Base-by-base conservation (phyloP, 2,329 filamentous ascomycete genomes). In the Aureobasidium sp. region DNA sequence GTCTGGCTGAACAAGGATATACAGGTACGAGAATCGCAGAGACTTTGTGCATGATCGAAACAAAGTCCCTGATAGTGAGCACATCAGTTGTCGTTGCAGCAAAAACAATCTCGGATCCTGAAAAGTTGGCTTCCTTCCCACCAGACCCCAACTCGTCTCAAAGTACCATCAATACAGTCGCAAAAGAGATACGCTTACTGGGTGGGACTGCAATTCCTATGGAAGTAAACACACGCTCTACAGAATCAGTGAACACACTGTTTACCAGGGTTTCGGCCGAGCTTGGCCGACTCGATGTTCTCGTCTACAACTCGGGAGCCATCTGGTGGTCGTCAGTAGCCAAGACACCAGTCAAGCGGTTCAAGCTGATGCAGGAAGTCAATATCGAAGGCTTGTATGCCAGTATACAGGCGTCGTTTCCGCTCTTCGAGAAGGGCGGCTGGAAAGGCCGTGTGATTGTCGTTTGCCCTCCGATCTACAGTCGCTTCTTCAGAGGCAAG, bases 391-490 rank as follows among this genome's bases (percentile, higher is more conserved):
- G 90, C 0, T 77, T 95, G 0, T 95, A 95, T 74, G 87, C 82
- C 20, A 81, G 82, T 3, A 71, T 94, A 6, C 87, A 91, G 68
- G 85, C 86, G 5, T 76, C 80, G 2, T 78, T 94, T 22, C 89
- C 90, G 2, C 79, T 87, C 64, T 86, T 93, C 64, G 79, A 78
- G 64, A 64, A 63, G 14, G 41, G 47, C 17, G 76, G 69, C 0
- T 81, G 79, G 75, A 64, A 58, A 31, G 88, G 85, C 0, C 76
- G 90, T 29, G 84, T 95, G 64, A 77, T 95, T 49, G 88, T 94
- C 61, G 87, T 95, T 61, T 89, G 86, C 69, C 91, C 91, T 27
- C 90, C 90, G 1, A 92, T 95, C 62, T 95, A 95, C 74, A 88
- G 84, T 65, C 81, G 91, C 34, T 95, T 95, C 74, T 92, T 94